Percentiles rank a stretch among this genome's conserved stretches.
Evolutionary conservation across 805 yeast species (phyloP).

Genomic region (Kazachstania bromeliacearum): DNA sequence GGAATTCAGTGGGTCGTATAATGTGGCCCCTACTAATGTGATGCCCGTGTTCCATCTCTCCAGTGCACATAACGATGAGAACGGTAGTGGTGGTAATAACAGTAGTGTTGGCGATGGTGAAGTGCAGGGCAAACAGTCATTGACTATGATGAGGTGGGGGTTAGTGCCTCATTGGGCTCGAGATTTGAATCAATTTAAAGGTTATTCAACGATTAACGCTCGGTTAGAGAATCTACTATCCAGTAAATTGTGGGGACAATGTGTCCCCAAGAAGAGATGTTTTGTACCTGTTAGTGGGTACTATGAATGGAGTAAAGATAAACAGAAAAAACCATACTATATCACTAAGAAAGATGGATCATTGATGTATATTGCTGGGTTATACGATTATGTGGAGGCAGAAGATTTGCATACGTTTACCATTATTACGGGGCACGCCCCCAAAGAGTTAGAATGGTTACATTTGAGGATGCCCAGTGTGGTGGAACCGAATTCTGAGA

Average conservation of each 20-base stretch:
- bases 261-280: conserved; percentile 51
- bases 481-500: conserved; percentile 46
- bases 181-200: conserved; percentile 26
- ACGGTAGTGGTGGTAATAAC: not conserved
- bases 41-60: conserved; percentile 33
- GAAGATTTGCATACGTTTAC: conserved; percentile 43
- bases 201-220: conserved; percentile 60
- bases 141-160: conserved; percentile 61
- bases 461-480: conserved; percentile 76
- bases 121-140: not conserved
- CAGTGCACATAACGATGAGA: not conserved
- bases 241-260: conserved; percentile 49
- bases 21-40: conserved; percentile 51
- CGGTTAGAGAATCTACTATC: conserved; percentile 36
- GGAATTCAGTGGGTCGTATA: conserved; percentile 32
- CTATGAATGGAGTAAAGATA: conserved; percentile 60
- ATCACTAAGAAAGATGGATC: conserved; percentile 42
- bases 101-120: not conserved
- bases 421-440: conserved; percentile 66
- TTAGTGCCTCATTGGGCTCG: conserved; percentile 61
- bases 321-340: conserved; percentile 53
- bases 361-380: conserved; percentile 58
- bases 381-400: conserved; percentile 29
- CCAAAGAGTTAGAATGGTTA: conserved; percentile 51
- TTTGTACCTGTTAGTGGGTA: conserved; percentile 76